Conservation (phyloP, 1,284 basidiomycete genomes). For the Moesziomyces parantarcticus region DNA sequence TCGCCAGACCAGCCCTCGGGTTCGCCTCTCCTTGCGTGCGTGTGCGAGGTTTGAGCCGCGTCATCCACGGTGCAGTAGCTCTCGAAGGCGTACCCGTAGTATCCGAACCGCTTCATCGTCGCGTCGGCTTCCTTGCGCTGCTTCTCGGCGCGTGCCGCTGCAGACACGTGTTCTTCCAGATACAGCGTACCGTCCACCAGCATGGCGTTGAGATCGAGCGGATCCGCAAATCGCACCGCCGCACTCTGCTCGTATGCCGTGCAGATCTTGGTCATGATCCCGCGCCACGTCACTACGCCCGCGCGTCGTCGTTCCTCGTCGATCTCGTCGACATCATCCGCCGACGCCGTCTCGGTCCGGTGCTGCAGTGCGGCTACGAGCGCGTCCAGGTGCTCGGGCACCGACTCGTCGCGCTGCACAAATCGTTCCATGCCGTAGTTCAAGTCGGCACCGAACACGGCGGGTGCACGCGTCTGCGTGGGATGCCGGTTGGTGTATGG, state of each 20-base stretch:
- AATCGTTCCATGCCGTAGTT: constrained; percentile 72
- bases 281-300: constrained; percentile 82
- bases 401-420: constrained; percentile 76
- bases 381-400: constrained; percentile 56
- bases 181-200: constrained; percentile 75
- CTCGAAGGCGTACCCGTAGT: constrained; percentile 79
- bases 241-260: constrained; percentile 47
- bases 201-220: constrained; percentile 69
- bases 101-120: constrained; percentile 13
- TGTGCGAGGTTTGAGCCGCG: constrained; percentile 6
- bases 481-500: constrained; percentile 30
- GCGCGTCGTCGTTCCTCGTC: constrained; percentile 61
- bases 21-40: neutral
- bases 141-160: constrained; percentile 75
- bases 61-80: constrained; percentile 78
- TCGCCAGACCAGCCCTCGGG: constrained; percentile 78
- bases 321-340: constrained; percentile 6
- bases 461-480: constrained; percentile 6
- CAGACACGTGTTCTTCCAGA: constrained; percentile 81
- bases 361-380: constrained; percentile 39
- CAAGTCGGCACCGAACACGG: constrained; percentile 56
- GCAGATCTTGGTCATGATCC: constrained; percentile 83
- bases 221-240: constrained; percentile 71
- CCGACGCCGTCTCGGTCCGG: constrained; percentile 22
- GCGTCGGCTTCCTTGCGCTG: constrained; percentile 66